phyloP scores from a whole-genome alignment of 2,329 filamentous ascomycete genomes.

The Trichophyton benhamiae region DNA sequence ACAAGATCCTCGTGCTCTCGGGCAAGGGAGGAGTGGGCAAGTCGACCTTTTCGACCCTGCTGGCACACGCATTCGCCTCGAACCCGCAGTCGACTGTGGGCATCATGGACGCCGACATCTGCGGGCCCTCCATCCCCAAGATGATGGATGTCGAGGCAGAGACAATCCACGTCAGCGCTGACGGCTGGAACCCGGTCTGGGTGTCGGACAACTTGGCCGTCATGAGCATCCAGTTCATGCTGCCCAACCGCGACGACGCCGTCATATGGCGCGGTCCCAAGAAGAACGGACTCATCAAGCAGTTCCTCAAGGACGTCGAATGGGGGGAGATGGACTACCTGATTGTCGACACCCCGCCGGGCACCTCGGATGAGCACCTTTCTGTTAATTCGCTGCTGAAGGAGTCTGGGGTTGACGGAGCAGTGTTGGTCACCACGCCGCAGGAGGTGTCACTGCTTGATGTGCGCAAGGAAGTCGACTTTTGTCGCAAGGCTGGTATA shows the following conservation, averaged over 20 bases:
- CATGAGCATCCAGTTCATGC: constrained; percentile 98
- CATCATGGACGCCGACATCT: constrained; percentile 97
- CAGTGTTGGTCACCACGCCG: constrained; percentile 84
- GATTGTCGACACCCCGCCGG: constrained; percentile 88
- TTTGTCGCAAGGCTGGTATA: constrained; percentile 90
- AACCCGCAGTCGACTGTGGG: constrained; percentile 71
- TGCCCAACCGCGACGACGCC: constrained; percentile 84
- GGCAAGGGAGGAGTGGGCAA: constrained; percentile 97
- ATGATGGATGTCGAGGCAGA: constrained; percentile 97
- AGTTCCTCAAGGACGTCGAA: constrained; percentile 93
- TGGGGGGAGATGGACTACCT: constrained; percentile 94
- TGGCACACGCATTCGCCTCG: constrained; percentile 77
- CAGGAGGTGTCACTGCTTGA: constrained; percentile 89
- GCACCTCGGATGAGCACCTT: constrained; percentile 89
- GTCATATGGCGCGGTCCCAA: constrained; percentile 97
- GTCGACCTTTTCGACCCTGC: constrained; percentile 78
- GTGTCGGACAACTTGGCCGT: constrained; percentile 86
- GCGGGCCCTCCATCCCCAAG: constrained; percentile 89
- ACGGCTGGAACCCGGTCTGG: constrained; percentile 92
- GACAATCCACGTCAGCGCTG: constrained; percentile 78
- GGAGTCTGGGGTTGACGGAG: constrained; percentile 83
- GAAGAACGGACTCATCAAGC: constrained; percentile 97
- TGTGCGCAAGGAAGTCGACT: constrained; percentile 94
- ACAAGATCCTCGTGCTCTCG: constrained; percentile 85
- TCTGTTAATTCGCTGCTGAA: constrained; percentile 86